Base-by-base conservation (phyloP, 1,139 yeast genomes). In the Kodamaea derodonti region DNA sequence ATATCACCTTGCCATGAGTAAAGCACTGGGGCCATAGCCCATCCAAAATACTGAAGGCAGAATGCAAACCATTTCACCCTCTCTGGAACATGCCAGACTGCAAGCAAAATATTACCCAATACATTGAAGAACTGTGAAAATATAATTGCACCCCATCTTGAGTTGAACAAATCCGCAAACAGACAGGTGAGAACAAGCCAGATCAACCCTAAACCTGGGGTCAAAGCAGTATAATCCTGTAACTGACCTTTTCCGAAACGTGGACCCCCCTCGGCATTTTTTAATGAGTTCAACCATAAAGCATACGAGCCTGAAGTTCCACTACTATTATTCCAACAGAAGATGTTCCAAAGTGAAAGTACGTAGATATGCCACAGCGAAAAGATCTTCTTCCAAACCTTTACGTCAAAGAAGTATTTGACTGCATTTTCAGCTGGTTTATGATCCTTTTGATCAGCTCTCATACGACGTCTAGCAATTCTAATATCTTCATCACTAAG, bases 401-500 rank as follows among this genome's bases (percentile, higher is more conserved):
- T 47, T 33, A 69, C 56, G 36, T 62, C 37, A 39, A 46, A 42
- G 47, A 53, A 48, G 30, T 48, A 46, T 34, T 55, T 53, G 15
- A 52, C 48, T 10, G 51, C 54, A 34, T 58, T 54, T 34, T 58
- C 56, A 30, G 52, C 52, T 13, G 65, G 63, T 34, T 49, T 52
- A 20, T 56, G 38, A 17, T 53, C 60, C 38, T 65, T 64, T 38
- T 63, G 65, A 49, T 74, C 73, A 17, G 59, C 58, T 37, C 55
- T 62, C 54, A 80, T 65, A 54, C 87, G 71, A 33, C 62, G 64
- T 44, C 83, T 65, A 11, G 85, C 84, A 35, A 81, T 58, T 39
- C 72, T 61, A 31, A 80, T 78, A 43, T 83, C 92, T 27, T 80
- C 83, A 47, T 80, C 83, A 5, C 75, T 63, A 41, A 77, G 62